Evolutionary conservation across 2,329 filamentous ascomycete species (phyloP), one percentile per base, ranked within the genome.

Genomic region (Cordyceps fumosorosea): DNA sequence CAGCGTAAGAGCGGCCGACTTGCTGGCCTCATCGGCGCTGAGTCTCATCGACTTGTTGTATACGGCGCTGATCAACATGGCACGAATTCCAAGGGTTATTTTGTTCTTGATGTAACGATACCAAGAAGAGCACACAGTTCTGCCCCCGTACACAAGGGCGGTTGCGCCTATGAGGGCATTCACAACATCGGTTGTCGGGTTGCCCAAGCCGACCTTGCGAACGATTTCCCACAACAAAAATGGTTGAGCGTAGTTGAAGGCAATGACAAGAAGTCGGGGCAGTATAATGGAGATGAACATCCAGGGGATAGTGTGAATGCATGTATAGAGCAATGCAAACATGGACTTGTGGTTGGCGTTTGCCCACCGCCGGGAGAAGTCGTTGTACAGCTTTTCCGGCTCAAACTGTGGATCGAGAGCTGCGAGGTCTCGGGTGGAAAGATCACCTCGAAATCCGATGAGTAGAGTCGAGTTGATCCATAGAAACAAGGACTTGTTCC

Each of bases 401-500:
- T 59, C 44, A 24, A 59, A 59, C 16, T 59, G 26, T 12, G 56
- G 56, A 14, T 29, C 44, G 2, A 59, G 45, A 5, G 7, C n/a
- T 2, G 56, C 45, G 8, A 59, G 32, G n/a, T 59, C 56, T 5
- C 51, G n/a, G 5, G 37, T 26, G 10, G 16, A 16, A 1, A 59
- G 45, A 26, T 29, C 37, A 3, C 7, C 14, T 16, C 32, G 56
- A n/a, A 50, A 59, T 1, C 56, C 56, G 22, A 59, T 32, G n/a
- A 59, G 32, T 3, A 59, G 56, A 4, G 56, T 59, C 3, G 56
- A 59, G 20, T 59, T 59, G 10, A 59, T 37, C 56, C 56, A 60
- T 1, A 54, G 34, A 24, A 60, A 60, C 0, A 60, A 12, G 14
- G 22, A 22, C 6, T 50, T 24, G 37, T 20, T 54, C 57, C 57